phyloP scores from a whole-genome alignment of 192 early-diverging fungal species.

The Geranomyces michiganensis region DNA sequence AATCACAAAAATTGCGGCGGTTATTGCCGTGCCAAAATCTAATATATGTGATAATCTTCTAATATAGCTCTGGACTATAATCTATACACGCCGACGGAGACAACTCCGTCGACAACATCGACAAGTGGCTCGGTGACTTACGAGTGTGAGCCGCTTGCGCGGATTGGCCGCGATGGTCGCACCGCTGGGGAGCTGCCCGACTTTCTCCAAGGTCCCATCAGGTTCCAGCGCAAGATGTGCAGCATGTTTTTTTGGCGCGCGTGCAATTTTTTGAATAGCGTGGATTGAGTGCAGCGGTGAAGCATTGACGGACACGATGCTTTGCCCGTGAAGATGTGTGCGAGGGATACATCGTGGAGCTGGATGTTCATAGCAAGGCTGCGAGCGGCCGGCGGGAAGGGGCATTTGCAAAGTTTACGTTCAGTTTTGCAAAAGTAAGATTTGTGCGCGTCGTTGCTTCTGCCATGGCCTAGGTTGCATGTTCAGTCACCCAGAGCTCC shows the following conservation, averaged over 20 bases:
- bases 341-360: too few relatives aligned
- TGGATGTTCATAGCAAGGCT: too few relatives aligned
- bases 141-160: conserved; percentile 17
- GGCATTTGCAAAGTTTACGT: too few relatives aligned
- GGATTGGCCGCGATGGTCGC: background rate
- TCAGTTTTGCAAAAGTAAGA: too few relatives aligned
- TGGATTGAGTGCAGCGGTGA: background rate
- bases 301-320: too few relatives aligned
- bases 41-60: background rate
- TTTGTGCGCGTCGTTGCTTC: too few relatives aligned
- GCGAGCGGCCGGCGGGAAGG: too few relatives aligned
- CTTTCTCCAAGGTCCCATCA: conserved; percentile 35
- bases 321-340: too few relatives aligned
- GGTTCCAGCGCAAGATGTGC: conserved; percentile 33
- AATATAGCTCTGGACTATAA: conserved; percentile 34
- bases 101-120: background rate
- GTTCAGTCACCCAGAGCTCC: too few relatives aligned
- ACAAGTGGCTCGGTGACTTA: background rate
- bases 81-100: conserved; percentile 29
- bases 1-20: background rate
- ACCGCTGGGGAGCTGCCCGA: conserved; percentile 31
- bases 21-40: background rate
- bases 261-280: conserved; percentile 11
- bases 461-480: too few relatives aligned
- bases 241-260: conserved; percentile 32